These are phyloP conservation scores for Hansenula sp. DNA, from an alignment of 1,139 yeast species.

Conservation along the genomic window DNA sequence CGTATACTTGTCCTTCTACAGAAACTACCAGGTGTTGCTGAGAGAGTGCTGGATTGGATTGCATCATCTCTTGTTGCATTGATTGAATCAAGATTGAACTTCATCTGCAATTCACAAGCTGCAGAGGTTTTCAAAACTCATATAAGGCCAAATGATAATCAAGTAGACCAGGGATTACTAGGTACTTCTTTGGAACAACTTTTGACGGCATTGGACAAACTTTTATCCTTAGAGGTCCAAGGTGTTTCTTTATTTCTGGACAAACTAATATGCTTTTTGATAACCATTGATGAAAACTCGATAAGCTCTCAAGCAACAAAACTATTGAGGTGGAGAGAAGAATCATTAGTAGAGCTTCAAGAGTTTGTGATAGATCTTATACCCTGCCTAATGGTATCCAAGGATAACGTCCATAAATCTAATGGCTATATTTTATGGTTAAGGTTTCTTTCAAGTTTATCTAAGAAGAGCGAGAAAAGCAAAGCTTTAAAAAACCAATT, in stretches of 20 bases:
- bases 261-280: constrained; percentile 7
- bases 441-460: constrained; percentile 36
- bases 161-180: no score
- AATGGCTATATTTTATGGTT: constrained; percentile 54
- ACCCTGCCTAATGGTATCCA: constrained; percentile 27
- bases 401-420: constrained; percentile 31
- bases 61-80: constrained; percentile 2
- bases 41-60: constrained; percentile 7
- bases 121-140: neutral
- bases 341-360: constrained; percentile 25
- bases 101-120: constrained; percentile 1
- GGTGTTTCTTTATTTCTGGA: constrained; percentile 8
- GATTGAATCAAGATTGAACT: constrained; percentile 8
- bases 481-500: constrained; percentile 32
- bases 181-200: no score
- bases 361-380: constrained; percentile 42
- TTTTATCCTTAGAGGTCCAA: constrained; percentile 7
- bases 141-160: no score
- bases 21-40: constrained; percentile 6
- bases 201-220: constrained; percentile 9
- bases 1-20: constrained; percentile 2
- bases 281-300: constrained; percentile 10
- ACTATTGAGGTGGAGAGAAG: constrained; percentile 46
- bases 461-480: constrained; percentile 9
- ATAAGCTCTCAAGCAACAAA: constrained; percentile 34